Percentiles rank a stretch among this genome's conserved stretches.
Evolutionary conservation across 2,329 filamentous ascomycete species (phyloP).

Genomic region (Colletotrichum spaethianum): DNA sequence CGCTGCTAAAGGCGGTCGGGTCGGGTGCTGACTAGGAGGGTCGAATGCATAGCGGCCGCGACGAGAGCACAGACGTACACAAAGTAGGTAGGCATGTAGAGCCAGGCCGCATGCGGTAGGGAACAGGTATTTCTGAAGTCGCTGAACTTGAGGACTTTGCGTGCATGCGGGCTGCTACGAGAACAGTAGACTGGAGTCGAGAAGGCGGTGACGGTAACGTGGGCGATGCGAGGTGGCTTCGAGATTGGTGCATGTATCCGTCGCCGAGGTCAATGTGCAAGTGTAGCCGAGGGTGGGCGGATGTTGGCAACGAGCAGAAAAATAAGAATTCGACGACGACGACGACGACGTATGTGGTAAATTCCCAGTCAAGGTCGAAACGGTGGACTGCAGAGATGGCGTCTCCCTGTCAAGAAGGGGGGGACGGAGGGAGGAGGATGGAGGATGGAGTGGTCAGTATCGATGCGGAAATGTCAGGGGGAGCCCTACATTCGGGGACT

Average conservation of each 20-base stretch:
- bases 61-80: not conserved
- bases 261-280: not conserved
- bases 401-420: not conserved
- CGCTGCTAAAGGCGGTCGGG: not conserved
- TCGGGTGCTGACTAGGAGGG: not conserved
- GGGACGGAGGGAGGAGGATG: not conserved
- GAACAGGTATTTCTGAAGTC: not conserved
- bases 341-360: not conserved
- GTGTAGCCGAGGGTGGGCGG: constrained; percentile 5
- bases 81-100: not conserved
- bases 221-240: not conserved
- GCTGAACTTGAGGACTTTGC: not conserved
- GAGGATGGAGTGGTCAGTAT: constrained; percentile 1
- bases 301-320: not conserved
- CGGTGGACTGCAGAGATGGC: constrained; percentile 6
- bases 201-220: not conserved
- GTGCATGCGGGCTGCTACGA: too few species aligned
- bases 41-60: not conserved
- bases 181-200: not conserved
- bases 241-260: not conserved
- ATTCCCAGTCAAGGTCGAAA: not conserved
- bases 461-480: constrained; percentile 16
- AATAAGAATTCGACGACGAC: too few species aligned
- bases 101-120: not conserved
- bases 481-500: constrained; percentile 10